Evolutionary conservation across 1,284 basidiomycete species (phyloP).

Genomic region (Anthracocystis walkeri): DNA sequence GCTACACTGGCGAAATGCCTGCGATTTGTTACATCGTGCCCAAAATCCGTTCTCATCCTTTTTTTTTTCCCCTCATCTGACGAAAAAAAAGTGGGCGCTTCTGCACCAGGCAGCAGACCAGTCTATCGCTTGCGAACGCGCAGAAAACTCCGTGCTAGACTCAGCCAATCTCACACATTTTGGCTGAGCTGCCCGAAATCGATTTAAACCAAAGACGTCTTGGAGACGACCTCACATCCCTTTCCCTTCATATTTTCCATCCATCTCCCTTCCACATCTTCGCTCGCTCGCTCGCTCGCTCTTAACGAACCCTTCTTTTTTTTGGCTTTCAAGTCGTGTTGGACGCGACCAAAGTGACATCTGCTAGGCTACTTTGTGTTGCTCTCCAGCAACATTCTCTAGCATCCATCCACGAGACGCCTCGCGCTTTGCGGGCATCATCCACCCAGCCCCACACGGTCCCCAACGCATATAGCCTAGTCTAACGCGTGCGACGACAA

Average conservation of each 20-base stretch:
- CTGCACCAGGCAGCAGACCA: slow-evolving; percentile 12
- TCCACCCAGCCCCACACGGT: not conserved
- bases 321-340: not conserved
- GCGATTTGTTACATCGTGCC: slow-evolving; percentile 25
- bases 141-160: slow-evolving; percentile 44
- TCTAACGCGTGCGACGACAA: slow-evolving; percentile 2
- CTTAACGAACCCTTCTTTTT: slow-evolving; percentile 4
- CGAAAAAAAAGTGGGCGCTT: not conserved
- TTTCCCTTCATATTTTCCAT: slow-evolving; percentile 6
- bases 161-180: slow-evolving; percentile 28
- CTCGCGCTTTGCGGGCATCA: slow-evolving; percentile 2
- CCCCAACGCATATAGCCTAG: slow-evolving; percentile 2
- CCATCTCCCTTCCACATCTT: not conserved
- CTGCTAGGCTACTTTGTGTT: slow-evolving; percentile 8
- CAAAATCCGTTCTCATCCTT: slow-evolving; percentile 1
- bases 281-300: not conserved
- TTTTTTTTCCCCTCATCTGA: not conserved
- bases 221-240: slow-evolving; percentile 26
- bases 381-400: slow-evolving; percentile 1
- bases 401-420: slow-evolving; percentile 2
- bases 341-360: slow-evolving; percentile 23
- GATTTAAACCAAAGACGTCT: slow-evolving; percentile 20
- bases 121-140: slow-evolving; percentile 4
- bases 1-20: slow-evolving; percentile 29
- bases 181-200: not conserved